Evolutionary conservation across 2,329 filamentous ascomycete genomes (phyloP).

Genomic region (Penicillium sp.): DNA sequence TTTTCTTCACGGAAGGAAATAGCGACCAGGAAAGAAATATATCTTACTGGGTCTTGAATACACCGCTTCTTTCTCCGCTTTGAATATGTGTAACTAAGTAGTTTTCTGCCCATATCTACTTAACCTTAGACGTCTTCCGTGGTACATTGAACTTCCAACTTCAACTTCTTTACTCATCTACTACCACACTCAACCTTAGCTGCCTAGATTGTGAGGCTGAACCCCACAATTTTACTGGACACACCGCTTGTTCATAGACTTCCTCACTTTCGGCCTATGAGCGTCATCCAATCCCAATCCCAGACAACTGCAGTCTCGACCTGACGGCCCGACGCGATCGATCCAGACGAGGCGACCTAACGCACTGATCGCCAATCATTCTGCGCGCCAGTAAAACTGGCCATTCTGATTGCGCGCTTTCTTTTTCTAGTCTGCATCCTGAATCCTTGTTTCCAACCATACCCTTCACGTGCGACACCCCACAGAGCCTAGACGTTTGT

Average conservation of each 20-base stretch:
- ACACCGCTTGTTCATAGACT: not conserved
- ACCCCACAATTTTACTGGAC: not conserved
- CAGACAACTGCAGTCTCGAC: constrained; percentile 20
- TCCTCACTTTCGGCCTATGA: constrained; percentile 19
- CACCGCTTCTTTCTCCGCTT: not conserved
- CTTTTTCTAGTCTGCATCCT: constrained; percentile 5
- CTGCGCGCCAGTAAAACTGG: constrained; percentile 10
- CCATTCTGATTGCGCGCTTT: constrained; percentile 7
- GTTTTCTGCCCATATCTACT: not conserved
- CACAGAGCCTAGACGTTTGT: not conserved
- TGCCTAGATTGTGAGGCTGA: constrained; percentile 39
- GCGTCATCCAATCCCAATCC: constrained; percentile 10
- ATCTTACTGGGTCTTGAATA: not conserved
- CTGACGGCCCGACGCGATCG: constrained; percentile 20
- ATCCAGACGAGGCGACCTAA: not conserved
- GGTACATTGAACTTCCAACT: not conserved
- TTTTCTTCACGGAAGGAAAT: not conserved
- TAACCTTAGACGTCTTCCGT: not conserved
- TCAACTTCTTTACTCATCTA: not conserved
- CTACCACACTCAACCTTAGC: not conserved
- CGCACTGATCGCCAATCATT: constrained; percentile 20
- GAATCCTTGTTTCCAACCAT: not conserved
- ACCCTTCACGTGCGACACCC: constrained; percentile 10
- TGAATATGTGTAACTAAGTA: not conserved
- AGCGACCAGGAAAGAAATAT: not conserved